These are phyloP conservation scores for Schizosaccharomyces osmophilus DNA, from an alignment of 805 yeast species.

Conservation along the genomic window DNA sequence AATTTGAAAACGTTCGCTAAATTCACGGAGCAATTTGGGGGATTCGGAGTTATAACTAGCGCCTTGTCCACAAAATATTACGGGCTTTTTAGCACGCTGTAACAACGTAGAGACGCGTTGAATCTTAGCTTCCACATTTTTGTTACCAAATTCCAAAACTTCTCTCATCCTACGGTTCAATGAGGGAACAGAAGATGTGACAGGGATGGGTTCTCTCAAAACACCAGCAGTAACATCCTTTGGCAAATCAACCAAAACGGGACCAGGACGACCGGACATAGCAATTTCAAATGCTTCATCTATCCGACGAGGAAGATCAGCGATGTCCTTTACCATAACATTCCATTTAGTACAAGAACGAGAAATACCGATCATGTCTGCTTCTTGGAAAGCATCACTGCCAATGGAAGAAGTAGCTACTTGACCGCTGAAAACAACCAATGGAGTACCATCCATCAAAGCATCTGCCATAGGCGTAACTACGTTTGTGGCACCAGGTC, in stretches of 20 bases:
- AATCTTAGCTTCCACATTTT: conserved; percentile 51
- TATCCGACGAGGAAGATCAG: conserved; percentile 82
- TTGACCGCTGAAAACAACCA: conserved; percentile 92
- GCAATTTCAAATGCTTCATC: conserved; percentile 97
- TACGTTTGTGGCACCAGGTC: conserved; percentile 97
- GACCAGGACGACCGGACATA: conserved; percentile 89
- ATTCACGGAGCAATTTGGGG: conserved; percentile 51
- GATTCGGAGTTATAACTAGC: conserved; percentile 57
- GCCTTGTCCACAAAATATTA: conserved; percentile 84
- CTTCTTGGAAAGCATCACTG: conserved; percentile 97
- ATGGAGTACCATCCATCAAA: conserved; percentile 85
- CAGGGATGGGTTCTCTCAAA: conserved; percentile 69
- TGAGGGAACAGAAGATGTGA: conserved; percentile 36
- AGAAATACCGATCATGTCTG: conserved; percentile 90
- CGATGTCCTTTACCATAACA: conserved; percentile 87
- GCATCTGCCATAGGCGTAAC: conserved; percentile 98
- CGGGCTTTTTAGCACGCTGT: conserved; percentile 65
- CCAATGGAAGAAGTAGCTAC: conserved; percentile 90
- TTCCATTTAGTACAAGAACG: conserved; percentile 98
- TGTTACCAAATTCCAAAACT: conserved; percentile 44
- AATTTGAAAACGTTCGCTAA: conserved; percentile 71
- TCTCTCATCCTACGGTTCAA: conserved; percentile 25
- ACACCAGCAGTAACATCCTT: conserved; percentile 92
- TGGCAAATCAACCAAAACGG: conserved; percentile 90
- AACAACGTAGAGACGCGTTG: conserved; percentile 53